Evolutionary conservation across 2,329 filamentous ascomycete genomes (phyloP).

Genomic region (Fusarium cicatricum): DNA sequence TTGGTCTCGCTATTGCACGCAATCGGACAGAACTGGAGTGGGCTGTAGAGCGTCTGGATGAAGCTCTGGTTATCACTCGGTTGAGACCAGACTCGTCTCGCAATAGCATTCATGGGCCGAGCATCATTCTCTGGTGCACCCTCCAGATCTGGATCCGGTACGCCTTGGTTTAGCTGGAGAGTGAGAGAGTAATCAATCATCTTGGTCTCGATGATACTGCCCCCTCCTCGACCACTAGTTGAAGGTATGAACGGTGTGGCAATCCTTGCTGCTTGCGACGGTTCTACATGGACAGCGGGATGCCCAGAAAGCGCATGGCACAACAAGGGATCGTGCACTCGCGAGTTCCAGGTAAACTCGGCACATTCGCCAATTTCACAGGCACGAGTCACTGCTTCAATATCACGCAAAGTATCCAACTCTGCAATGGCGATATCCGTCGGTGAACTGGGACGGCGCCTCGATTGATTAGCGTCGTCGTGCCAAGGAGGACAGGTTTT

Average conservation of each 20-base stretch:
- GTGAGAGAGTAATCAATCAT: conserved; percentile 11
- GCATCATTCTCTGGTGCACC: not conserved
- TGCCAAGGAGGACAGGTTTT: not conserved
- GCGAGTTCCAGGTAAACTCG: conserved; percentile 6
- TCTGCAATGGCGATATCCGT: not conserved
- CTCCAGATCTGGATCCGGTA: not conserved
- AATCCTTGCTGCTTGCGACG: not conserved
- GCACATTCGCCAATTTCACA: not conserved
- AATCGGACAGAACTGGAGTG: not conserved
- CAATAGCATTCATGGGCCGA: not conserved
- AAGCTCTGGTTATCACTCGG: not conserved
- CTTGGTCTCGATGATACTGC: conserved; percentile 10
- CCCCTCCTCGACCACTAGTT: conserved; percentile 1
- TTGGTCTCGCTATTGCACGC: conserved; percentile 12
- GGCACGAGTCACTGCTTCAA: not conserved
- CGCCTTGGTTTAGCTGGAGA: not conserved
- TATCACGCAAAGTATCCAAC: not conserved
- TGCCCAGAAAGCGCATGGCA: conserved; percentile 3
- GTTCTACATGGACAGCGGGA: conserved; percentile 4
- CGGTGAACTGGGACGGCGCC: not conserved
- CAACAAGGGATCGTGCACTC: conserved; percentile 2
- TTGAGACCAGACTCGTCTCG: conserved; percentile 4
- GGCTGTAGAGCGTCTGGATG: not conserved
- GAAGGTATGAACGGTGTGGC: not conserved
- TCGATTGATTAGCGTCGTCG: not conserved